Evolutionary conservation across 108 stramenopile species (phyloP).

Genomic region (Poteriospumella lacustris): DNA sequence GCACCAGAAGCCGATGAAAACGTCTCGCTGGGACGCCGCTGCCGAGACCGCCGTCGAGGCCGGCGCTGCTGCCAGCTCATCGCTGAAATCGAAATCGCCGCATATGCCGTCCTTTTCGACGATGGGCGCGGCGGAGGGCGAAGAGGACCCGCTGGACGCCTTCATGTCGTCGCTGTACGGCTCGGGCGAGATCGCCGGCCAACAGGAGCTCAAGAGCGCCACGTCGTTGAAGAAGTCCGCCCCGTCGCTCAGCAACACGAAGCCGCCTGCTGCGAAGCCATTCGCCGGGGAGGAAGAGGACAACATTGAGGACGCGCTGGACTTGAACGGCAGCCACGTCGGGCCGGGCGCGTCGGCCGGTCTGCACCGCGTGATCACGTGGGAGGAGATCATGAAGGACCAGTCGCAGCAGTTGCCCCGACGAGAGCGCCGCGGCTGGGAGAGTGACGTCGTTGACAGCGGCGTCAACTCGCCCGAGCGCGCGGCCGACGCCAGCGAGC

Average conservation of each 20-base stretch:
- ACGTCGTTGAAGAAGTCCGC: neutral
- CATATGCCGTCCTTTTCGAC: neutral
- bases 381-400: slow-evolving; percentile 41
- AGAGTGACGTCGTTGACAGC: neutral
- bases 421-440: slow-evolving; percentile 29
- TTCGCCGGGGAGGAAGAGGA: no score
- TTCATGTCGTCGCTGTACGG: slow-evolving; percentile 43
- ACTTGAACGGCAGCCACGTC: no score
- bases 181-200: slow-evolving; percentile 12
- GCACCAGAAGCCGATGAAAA: no score
- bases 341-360: no score
- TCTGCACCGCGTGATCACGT: no score
- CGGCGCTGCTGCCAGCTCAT: no score
- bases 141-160: slow-evolving; percentile 48
- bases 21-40: no score
- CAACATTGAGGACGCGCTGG: no score
- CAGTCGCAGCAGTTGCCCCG: neutral
- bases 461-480: neutral
- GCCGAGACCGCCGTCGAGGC: no score
- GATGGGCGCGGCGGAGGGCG: neutral
- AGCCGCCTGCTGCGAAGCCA: neutral
- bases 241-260: neutral
- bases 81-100: no score
- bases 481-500: neutral
- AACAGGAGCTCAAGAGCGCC: slow-evolving; percentile 9